Conservation (phyloP, 1,284 basidiomycete species). For the Takashimella tepidaria region DNA sequence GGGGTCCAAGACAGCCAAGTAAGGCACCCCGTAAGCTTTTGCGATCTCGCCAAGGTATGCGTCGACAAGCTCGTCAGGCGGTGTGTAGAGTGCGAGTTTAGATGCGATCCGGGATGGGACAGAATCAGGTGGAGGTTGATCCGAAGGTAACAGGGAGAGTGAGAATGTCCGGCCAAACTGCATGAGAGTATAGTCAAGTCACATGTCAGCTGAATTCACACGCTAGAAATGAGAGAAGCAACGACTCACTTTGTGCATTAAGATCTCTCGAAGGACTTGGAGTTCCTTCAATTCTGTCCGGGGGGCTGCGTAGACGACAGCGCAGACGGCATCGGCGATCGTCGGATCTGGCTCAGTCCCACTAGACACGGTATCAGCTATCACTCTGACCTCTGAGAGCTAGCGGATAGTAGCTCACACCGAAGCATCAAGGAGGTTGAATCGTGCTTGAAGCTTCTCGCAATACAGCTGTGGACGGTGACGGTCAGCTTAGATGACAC, state of each 20-base stretch:
- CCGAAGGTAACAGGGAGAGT: slow-evolving; percentile 46
- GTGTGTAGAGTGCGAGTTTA: slow-evolving; percentile 67
- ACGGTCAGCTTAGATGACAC: not conserved
- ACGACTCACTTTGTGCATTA: slow-evolving; percentile 68
- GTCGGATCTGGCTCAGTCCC: slow-evolving; percentile 75
- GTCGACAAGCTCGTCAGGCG: slow-evolving; percentile 69
- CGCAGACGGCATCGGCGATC: slow-evolving; percentile 65
- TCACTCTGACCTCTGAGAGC: not conserved
- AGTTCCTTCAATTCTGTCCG: slow-evolving; percentile 90
- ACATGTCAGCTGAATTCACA: no score
- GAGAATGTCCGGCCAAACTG: slow-evolving; percentile 45
- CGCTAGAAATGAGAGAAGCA: no score
- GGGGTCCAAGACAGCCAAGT: slow-evolving; percentile 51
- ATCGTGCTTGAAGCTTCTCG: slow-evolving; percentile 86
- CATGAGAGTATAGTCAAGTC: no score
- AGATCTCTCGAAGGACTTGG: slow-evolving; percentile 81
- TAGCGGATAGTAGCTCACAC: slow-evolving; percentile 16
- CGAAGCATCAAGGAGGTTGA: slow-evolving; percentile 70
- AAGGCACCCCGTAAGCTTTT: slow-evolving; percentile 74
- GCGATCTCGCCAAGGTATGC: slow-evolving; percentile 84
- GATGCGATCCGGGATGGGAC: slow-evolving; percentile 50
- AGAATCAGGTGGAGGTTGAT: slow-evolving; percentile 50
- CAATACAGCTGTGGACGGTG: slow-evolving; percentile 60
- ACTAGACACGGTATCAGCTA: slow-evolving; percentile 47
- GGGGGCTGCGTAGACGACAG: slow-evolving; percentile 84